Base-by-base conservation (phyloP, 2,329 filamentous ascomycete genomes). In the Colletotrichum sp. region DNA sequence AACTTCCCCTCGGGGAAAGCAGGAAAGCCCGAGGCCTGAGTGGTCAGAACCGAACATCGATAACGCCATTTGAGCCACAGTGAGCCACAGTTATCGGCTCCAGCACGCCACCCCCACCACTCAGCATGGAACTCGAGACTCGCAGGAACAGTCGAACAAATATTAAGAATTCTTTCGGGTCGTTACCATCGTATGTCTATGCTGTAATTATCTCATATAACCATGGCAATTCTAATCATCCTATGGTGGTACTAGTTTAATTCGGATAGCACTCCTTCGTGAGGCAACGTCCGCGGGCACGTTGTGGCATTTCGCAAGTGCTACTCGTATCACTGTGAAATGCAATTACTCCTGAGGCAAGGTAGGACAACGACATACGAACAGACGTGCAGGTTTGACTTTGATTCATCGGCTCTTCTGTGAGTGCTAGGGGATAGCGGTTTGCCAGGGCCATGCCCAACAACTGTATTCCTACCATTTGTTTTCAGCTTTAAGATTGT, bases 1-100 rank as follows among this genome's bases (percentile, higher is more conserved):
- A 64, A 30, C 24, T 38, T 24, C 36, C 62, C 16, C n/a, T 65
- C 62, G 62, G 62, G 38, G 62, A 65, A 65, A 65, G 62, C 38
- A 65, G 14, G 62, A 65, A 65, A 63, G 59, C 32, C 59, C 30
- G 59, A 32, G n/a, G 12, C 12, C n/a, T 36, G 55, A 65, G 36
- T 65, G 62, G 62, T 12, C 14, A n/a, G 16, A 48, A 14, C 6
- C n/a, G 21, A 14, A 21, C 2, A 52, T 52, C 43, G 32, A 36
- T 63, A 38, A 38, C 16, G 18, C 28, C 13, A 5, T n/a, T 30
- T 61, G 18, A 32, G 58, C 21, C 55, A 58, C 55, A 52, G 24
- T 8, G 24, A 58, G 55, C 55, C 55, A 58, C 55, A 58, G 24
- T 58, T 21, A 21, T 21, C n/a, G n/a, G n/a, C 9, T 26, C 21